These are phyloP conservation scores for Calendula officinalis DNA, from an alignment of 129 eudicot genomes.

Conservation along the genomic window DNA sequence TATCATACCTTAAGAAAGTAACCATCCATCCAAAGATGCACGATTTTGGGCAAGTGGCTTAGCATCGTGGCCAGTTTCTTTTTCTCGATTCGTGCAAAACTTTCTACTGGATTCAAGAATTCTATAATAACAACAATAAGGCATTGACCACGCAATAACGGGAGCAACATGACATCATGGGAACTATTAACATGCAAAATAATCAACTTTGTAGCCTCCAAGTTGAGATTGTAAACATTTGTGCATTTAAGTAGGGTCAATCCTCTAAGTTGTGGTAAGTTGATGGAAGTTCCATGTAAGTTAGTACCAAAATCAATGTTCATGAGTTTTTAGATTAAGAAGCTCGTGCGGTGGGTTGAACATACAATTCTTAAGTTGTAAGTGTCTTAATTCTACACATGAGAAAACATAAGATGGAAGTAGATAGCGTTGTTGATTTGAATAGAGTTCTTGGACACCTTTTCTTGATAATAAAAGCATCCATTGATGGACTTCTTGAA, in stretches of 20 bases:
- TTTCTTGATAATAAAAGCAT: conserved; percentile 21
- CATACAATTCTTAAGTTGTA: neutral
- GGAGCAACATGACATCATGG: conserved; percentile 17
- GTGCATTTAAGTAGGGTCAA: neutral
- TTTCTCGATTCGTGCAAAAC: neutral
- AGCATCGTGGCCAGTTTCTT: neutral
- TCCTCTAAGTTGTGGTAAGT: conserved; percentile 11
- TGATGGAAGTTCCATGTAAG: neutral
- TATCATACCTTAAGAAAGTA: conserved; percentile 16
- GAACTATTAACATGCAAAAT: neutral
- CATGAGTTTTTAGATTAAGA: conserved; percentile 6
- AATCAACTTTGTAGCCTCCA: neutral
- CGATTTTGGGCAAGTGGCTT: neutral
- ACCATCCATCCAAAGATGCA: neutral
- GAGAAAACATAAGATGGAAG: conserved; percentile 7
- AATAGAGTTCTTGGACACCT: conserved; percentile 8
- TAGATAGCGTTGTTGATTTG: neutral
- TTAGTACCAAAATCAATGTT: conserved; percentile 7
- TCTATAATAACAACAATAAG: neutral
- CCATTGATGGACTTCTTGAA: conserved; percentile 31
- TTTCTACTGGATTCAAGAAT: neutral
- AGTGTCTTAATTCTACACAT: conserved; percentile 10
- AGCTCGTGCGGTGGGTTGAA: conserved; percentile 15
- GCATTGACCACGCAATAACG: neutral
- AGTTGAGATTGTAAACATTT: conserved; percentile 9